Conservation (phyloP, 192 early-diverging fungal genomes). For the Coemansia reversa region DNA sequence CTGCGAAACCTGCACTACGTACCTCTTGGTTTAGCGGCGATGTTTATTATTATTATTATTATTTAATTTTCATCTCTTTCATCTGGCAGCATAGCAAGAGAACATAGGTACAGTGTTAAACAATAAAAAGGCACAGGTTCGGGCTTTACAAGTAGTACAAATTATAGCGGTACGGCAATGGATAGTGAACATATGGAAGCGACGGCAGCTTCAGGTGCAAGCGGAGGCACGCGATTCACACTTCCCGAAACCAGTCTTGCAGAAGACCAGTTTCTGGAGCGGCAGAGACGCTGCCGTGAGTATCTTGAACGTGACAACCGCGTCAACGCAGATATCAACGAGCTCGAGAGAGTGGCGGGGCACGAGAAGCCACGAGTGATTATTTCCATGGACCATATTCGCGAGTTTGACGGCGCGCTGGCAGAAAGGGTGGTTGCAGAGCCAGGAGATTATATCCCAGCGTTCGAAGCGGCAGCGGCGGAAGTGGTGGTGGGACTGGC, state of each 20-base stretch:
- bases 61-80: neutral
- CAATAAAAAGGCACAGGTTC: neutral
- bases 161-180: neutral
- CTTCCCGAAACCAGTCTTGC: slow-evolving; percentile 41
- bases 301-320: slow-evolving; percentile 56
- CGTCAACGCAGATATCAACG: slow-evolving; percentile 35
- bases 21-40: neutral
- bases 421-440: slow-evolving; percentile 67
- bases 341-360: slow-evolving; percentile 21
- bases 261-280: slow-evolving; percentile 48
- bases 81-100: neutral
- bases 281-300: slow-evolving; percentile 48
- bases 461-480: slow-evolving; percentile 64
- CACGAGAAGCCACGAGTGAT: slow-evolving; percentile 63
- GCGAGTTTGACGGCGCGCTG: slow-evolving; percentile 70
- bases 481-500: slow-evolving; percentile 19
- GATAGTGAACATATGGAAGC: neutral
- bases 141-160: neutral
- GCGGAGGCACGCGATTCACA: slow-evolving; percentile 25
- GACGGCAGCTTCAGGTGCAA: slow-evolving; percentile 1
- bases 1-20: neutral
- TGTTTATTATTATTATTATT: neutral
- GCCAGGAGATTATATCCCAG: slow-evolving; percentile 82
- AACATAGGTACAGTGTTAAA: neutral
- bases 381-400: slow-evolving; percentile 87